Conservation (phyloP, 1,139 yeast species). For the Williopsis jadinii region DNA sequence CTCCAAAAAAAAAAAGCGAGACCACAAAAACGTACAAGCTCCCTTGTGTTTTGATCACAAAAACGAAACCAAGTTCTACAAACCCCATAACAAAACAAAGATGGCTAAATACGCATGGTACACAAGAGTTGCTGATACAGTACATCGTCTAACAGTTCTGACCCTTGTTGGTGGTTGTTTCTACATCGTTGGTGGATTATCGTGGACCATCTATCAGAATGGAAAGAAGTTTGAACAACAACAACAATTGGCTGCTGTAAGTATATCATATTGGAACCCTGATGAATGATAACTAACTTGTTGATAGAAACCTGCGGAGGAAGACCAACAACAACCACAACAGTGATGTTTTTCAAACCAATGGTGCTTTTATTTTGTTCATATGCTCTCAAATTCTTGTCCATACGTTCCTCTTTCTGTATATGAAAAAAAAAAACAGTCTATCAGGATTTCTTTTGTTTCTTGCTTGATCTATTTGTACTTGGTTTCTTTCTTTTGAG, state of each 20-base stretch:
- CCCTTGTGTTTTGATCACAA: no score
- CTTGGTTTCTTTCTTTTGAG: constrained; percentile 21
- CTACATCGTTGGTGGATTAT: constrained; percentile 52
- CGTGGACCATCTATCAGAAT: constrained; percentile 56
- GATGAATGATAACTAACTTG: no score
- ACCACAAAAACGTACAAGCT: background rate
- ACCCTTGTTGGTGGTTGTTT: constrained; percentile 67
- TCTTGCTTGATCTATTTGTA: constrained; percentile 4
- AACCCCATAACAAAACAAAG: constrained; percentile 19
- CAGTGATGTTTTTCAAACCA: background rate
- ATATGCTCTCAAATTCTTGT: background rate
- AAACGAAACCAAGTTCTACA: no score
- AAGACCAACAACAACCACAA: no score
- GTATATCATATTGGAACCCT: constrained; percentile 1
- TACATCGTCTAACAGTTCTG: constrained; percentile 76
- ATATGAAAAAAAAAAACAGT: background rate
- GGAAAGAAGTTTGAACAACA: constrained; percentile 40
- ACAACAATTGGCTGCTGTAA: constrained; percentile 11
- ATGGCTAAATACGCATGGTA: constrained; percentile 59
- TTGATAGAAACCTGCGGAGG: no score
- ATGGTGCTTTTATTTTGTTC: background rate
- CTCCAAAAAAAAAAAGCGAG: no score
- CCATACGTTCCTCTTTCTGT: background rate
- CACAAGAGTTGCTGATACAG: constrained; percentile 68
- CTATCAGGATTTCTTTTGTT: background rate